Base-by-base conservation (phyloP, 345 rosid genomes). In the Punica granatum region DNA sequence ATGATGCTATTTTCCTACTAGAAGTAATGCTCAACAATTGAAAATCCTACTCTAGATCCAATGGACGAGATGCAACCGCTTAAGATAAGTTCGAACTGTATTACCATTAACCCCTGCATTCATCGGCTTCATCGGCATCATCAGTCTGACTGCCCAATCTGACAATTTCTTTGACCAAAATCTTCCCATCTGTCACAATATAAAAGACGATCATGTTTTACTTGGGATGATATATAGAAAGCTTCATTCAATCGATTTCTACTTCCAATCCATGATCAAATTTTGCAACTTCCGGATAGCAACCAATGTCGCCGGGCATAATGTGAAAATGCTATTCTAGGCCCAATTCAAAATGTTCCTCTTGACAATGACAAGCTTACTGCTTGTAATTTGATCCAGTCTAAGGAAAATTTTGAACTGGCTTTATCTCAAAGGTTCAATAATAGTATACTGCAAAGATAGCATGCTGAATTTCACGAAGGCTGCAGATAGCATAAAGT, bases 161-260 rank as follows among this genome's bases (percentile, higher is more conserved):
- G 59, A 90, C 90, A 46, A 93, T 93, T 84, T 93, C 98, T 77
- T 93, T 97, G 67, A 93, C 94, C 42, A 89, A 90, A 67, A 93
- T 90, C 83, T 88, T 93, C 72, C 98, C 97, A 74, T 93, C 98
- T 90, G 75, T 73, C 71, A 19, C 70, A 72, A 51, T 68, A 28
- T 65, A 76, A 31, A 21, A 25, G 42, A 58, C 19, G 61, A 60
- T 35, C 53, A 14, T 18, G 42, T 34, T 51, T 7, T 23, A 51
- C 7, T 19, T 2, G 54, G 53, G 18, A 23, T 23, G 21, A 48
- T 18, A 6, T 6, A 48, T 48, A n/a, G n/a, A 6, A 48, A 48
- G 25, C 54, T 3, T 19, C 8, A 48, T 16, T 21, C 21, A 48
- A 1, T 46, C 54, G 21, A 25, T 48, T 21, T 10, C 5, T 23